Percentiles rank a stretch among this genome's conserved stretches.
Evolutionary conservation across 306 rosid genomes (phyloP).

Genomic region (Ochetophila trinervis): DNA sequence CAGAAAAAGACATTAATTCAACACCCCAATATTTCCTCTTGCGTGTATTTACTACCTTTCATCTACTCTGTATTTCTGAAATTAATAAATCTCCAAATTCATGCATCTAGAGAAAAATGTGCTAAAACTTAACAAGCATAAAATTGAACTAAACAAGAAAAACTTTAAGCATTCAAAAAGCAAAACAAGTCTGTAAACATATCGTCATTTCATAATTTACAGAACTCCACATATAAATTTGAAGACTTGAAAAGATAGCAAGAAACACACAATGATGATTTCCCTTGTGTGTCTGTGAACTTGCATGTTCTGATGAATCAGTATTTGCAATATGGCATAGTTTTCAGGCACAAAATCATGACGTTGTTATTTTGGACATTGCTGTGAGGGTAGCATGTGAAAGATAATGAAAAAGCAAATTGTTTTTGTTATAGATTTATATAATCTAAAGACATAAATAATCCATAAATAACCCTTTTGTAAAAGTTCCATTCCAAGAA

Average conservation of each 20-base stretch:
- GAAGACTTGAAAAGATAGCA: neutral
- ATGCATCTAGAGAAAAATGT: neutral
- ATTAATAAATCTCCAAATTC: neutral
- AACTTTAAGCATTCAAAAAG: neutral
- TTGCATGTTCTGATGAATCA: conserved; percentile 8
- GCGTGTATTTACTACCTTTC: neutral
- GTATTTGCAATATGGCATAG: neutral
- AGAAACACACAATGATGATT: neutral
- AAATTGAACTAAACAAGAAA: too few relatives aligned
- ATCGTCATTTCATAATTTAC: too few relatives aligned
- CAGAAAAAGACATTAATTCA: neutral
- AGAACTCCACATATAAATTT: too few relatives aligned
- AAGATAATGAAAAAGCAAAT: neutral
- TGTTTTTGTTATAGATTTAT: neutral
- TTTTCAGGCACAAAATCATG: too few relatives aligned
- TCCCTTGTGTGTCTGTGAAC: neutral
- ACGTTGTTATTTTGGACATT: neutral
- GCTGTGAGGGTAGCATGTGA: neutral
- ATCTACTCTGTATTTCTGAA: neutral
- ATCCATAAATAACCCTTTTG: too few relatives aligned
- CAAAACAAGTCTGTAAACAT: too few relatives aligned
- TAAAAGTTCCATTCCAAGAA: too few relatives aligned
- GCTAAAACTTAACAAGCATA: neutral
- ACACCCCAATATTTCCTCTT: neutral
- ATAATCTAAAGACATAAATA: neutral